Evolutionary conservation across 2,329 filamentous ascomycete genomes (phyloP).

Genomic region (Arthroderma uncinatum): DNA sequence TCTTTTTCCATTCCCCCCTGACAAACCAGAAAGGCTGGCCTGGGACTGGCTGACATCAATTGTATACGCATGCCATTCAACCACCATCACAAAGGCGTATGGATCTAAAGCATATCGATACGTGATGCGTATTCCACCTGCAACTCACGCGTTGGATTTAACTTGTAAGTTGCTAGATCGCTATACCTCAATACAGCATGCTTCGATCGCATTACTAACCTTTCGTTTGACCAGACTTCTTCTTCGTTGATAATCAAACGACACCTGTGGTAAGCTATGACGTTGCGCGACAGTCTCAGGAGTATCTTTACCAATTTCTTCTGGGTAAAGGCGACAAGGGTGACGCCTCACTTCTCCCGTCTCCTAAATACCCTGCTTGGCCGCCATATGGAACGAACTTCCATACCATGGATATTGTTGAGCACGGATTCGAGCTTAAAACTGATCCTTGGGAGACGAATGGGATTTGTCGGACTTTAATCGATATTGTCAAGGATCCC

Average conservation of each 20-base stretch:
- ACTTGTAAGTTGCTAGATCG: background rate
- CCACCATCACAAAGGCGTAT: constrained; percentile 3
- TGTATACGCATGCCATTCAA: constrained; percentile 8
- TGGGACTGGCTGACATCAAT: constrained; percentile 11
- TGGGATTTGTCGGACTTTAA: background rate
- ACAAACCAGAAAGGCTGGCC: constrained; percentile 10
- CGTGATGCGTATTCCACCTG: background rate
- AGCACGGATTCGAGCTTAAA: background rate
- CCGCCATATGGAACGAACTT: background rate
- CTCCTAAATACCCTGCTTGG: background rate
- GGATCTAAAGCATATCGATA: background rate
- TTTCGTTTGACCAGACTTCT: background rate
- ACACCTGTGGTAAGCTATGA: background rate
- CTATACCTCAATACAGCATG: background rate
- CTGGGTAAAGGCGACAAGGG: background rate
- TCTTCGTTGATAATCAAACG: background rate
- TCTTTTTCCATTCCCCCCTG: background rate
- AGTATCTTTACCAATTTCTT: background rate
- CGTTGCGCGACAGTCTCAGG: background rate
- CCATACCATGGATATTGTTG: background rate
- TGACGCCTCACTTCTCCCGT: background rate
- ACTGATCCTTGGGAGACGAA: background rate
- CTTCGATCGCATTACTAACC: background rate
- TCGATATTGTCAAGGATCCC: background rate
- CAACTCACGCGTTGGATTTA: background rate